These are phyloP conservation scores for Kurtzmaniella quercitrusa DNA, from an alignment of 1,139 yeast species.

Conservation along the genomic window DNA sequence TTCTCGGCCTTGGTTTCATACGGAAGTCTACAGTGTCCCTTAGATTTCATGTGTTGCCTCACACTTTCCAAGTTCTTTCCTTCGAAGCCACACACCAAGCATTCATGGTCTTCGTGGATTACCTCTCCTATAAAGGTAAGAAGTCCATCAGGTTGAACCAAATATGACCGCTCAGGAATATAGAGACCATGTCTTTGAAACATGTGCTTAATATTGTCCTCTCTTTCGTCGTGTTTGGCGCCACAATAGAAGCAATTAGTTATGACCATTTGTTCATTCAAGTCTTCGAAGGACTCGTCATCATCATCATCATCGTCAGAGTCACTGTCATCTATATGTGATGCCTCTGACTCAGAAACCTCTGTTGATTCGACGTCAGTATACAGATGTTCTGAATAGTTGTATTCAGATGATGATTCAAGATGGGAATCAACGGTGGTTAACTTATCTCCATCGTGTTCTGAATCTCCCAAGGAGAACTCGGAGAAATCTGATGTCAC, in stretches of 20 bases:
- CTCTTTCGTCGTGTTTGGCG: conserved; percentile 31
- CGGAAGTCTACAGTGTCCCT: conserved; percentile 54
- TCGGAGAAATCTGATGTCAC: conserved; percentile 57
- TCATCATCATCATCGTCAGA: conserved; percentile 20
- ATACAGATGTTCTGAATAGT: conserved; percentile 26
- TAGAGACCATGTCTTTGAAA: conserved; percentile 45
- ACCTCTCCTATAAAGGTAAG: conserved; percentile 41
- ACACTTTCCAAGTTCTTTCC: conserved; percentile 48
- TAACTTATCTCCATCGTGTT: conserved; percentile 15
- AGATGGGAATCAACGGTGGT: conserved; percentile 35
- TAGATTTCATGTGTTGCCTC: conserved; percentile 47
- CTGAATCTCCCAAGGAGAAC: conserved; percentile 57
- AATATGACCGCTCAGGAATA: conserved; percentile 43
- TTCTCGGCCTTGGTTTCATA: conserved; percentile 47
- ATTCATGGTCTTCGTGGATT: conserved; percentile 41
- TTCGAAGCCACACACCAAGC: conserved; percentile 50
- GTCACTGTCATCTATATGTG: conserved; percentile 24
- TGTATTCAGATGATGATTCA: conserved; percentile 50
- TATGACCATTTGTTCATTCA: conserved; percentile 19
- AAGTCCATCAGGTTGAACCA: conserved; percentile 42
- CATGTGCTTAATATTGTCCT: conserved; percentile 47
- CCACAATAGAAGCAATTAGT: conserved; percentile 43
- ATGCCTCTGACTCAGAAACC: conserved; percentile 17
- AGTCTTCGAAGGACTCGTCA: conserved; percentile 20
- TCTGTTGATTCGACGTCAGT: conserved; percentile 21